Evolutionary conservation across 768 basidiomycete species (phyloP).

Genomic region (Pisolithus sp.): DNA sequence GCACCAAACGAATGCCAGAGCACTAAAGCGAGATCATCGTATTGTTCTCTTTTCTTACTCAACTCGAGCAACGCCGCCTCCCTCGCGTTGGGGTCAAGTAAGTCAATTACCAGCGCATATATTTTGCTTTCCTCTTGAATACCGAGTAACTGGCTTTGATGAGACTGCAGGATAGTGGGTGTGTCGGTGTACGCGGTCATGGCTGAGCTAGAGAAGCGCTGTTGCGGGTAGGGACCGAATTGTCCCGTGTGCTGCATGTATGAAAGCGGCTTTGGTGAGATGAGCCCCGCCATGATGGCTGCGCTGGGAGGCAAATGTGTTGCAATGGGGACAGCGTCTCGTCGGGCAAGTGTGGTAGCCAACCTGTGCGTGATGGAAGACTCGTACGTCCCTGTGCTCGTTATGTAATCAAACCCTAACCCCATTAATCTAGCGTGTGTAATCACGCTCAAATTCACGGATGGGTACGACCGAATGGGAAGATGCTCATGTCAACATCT

Average conservation of each 20-base stretch:
- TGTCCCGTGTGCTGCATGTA: constrained; percentile 58
- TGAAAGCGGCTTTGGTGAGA: constrained; percentile 56
- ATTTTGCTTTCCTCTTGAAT: constrained; percentile 77
- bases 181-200: constrained; percentile 51
- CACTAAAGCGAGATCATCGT: constrained; percentile 95
- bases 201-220: constrained; percentile 17
- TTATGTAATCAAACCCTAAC: constrained; percentile 27
- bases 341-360: not conserved
- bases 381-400: not conserved
- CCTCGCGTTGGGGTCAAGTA: constrained; percentile 75
- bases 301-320: constrained; percentile 5
- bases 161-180: constrained; percentile 49
- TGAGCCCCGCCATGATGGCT: constrained; percentile 49
- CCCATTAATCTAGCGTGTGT: constrained; percentile 1
- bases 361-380: constrained; percentile 7
- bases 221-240: constrained; percentile 55
- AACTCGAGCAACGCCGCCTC: constrained; percentile 90
- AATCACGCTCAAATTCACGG: no score
- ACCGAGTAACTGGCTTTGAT: constrained; percentile 48
- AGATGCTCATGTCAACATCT: not conserved
- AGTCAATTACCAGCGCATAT: constrained; percentile 81
- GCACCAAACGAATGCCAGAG: constrained; percentile 98
- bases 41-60: constrained; percentile 98
- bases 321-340: not conserved
- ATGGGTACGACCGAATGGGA: no score